Evolutionary conservation across 1,284 basidiomycete genomes (phyloP).

Genomic region (Trametes sp.): DNA sequence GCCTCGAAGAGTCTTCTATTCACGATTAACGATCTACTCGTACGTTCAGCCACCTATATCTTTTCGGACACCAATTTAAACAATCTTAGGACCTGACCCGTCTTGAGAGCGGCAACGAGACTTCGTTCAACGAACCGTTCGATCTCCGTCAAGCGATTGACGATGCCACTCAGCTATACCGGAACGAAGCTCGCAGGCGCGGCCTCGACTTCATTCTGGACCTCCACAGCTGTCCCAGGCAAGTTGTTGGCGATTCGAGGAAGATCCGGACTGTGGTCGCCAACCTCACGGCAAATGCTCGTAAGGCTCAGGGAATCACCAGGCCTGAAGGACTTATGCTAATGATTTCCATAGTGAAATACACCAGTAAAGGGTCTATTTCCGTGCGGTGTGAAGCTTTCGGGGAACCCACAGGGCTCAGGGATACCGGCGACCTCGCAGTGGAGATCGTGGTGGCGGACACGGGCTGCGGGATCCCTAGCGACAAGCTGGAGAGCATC

Average conservation of each 20-base stretch:
- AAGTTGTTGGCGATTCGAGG: slow-evolving; percentile 74
- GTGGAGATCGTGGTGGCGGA: slow-evolving; percentile 82
- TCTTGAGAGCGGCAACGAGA: slow-evolving; percentile 83
- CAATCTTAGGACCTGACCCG: slow-evolving; percentile 78
- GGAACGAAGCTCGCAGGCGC: slow-evolving; percentile 75
- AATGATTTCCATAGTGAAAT: slow-evolving; percentile 64
- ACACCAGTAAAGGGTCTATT: slow-evolving; percentile 73
- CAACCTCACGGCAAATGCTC: slow-evolving; percentile 84
- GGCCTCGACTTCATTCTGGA: slow-evolving; percentile 72
- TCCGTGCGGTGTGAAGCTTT: slow-evolving; percentile 67
- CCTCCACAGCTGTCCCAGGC: slow-evolving; percentile 59
- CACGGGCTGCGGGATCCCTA: slow-evolving; percentile 81
- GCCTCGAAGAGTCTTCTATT: slow-evolving; percentile 85
- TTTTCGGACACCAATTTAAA: neutral
- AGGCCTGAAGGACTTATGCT: slow-evolving; percentile 14
- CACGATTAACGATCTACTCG: slow-evolving; percentile 88
- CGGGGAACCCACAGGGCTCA: slow-evolving; percentile 60
- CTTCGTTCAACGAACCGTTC: slow-evolving; percentile 85
- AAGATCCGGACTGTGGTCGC: slow-evolving; percentile 86
- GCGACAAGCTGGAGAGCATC: slow-evolving; percentile 79
- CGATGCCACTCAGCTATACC: slow-evolving; percentile 72
- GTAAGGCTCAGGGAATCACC: slow-evolving; percentile 53
- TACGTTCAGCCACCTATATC: too few species aligned
- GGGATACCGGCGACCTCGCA: slow-evolving; percentile 56
- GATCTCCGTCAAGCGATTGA: slow-evolving; percentile 73